These are phyloP conservation scores for Artemisia tridentata DNA, from an alignment of 129 eudicot species.

Conservation along the genomic window DNA sequence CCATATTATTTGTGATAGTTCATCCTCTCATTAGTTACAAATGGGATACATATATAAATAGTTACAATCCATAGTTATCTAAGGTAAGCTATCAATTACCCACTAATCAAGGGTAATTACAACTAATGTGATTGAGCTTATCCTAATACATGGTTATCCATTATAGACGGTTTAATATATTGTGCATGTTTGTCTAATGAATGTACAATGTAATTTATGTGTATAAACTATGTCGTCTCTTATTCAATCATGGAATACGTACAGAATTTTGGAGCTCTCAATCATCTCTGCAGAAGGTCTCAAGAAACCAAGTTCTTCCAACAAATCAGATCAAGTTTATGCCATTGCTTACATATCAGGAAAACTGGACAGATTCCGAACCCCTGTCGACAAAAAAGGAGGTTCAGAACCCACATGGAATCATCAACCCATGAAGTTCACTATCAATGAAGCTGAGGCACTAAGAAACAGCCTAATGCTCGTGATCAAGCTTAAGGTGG, in stretches of 20 bases:
- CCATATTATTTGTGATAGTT: too few species aligned
- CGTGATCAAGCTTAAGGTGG: constrained; percentile 35
- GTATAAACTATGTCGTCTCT: too few species aligned
- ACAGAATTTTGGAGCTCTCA: constrained; percentile 36
- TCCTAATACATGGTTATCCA: too few species aligned
- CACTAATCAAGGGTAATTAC: too few species aligned
- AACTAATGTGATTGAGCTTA: too few species aligned
- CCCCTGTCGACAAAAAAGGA: constrained; percentile 44
- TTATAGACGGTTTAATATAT: too few species aligned
- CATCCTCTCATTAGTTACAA: too few species aligned
- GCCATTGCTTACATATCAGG: constrained; percentile 50
- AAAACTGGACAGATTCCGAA: constrained; percentile 25
- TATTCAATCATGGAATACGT: constrained; percentile 11
- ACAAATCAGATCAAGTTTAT: constrained; percentile 44
- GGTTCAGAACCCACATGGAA: constrained; percentile 57
- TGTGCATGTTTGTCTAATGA: too few species aligned
- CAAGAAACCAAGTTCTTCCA: constrained; percentile 43
- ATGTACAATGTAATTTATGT: too few species aligned
- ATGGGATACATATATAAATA: too few species aligned
- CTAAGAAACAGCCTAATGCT: constrained; percentile 31
- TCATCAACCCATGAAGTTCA: constrained; percentile 42
- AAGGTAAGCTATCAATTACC: too few species aligned
- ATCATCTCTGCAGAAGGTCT: constrained; percentile 50
- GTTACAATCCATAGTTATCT: too few species aligned
- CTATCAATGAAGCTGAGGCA: constrained; percentile 41